These are phyloP conservation scores for Penicillium salamii DNA, from an alignment of 495 filamentous ascomycete species.

Conservation along the genomic window DNA sequence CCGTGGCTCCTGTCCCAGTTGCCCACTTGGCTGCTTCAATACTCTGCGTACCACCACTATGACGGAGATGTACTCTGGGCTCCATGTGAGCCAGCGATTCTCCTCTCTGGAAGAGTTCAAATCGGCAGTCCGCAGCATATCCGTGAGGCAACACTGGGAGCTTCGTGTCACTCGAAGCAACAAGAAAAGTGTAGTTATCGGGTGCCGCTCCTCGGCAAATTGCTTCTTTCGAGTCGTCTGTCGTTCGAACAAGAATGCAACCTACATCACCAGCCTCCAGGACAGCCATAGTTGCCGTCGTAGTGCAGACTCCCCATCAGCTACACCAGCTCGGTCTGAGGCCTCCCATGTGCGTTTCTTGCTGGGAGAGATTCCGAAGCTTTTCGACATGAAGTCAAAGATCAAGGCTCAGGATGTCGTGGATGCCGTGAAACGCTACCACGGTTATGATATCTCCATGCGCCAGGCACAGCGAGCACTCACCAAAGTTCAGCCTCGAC, in stretches of 20 bases:
- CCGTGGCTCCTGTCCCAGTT: slow-evolving; percentile 18
- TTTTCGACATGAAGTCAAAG: slow-evolving; percentile 42
- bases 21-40: slow-evolving; percentile 14
- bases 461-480: slow-evolving; percentile 46
- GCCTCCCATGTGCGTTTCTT: slow-evolving; percentile 49
- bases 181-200: slow-evolving; percentile 48
- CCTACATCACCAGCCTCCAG: slow-evolving; percentile 47
- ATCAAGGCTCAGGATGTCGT: slow-evolving; percentile 43
- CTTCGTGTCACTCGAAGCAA: slow-evolving; percentile 46
- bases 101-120: slow-evolving; percentile 45
- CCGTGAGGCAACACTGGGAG: slow-evolving; percentile 47
- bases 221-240: slow-evolving; percentile 48
- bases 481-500: slow-evolving; percentile 37
- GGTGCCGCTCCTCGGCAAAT: slow-evolving; percentile 41
- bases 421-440: slow-evolving; percentile 44
- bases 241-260: slow-evolving; percentile 46
- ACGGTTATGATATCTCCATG: slow-evolving; percentile 47
- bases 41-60: slow-evolving; percentile 21
- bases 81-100: slow-evolving; percentile 46
- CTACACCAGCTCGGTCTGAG: slow-evolving; percentile 43
- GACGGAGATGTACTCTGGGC: slow-evolving; percentile 45
- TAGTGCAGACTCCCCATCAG: slow-evolving; percentile 30
- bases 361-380: slow-evolving; percentile 44
- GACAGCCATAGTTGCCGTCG: slow-evolving; percentile 43
- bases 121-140: slow-evolving; percentile 41